Evolutionary conservation across 495 filamentous ascomycete species (phyloP).

Genomic region (Annulohypoxylon maeteangense): DNA sequence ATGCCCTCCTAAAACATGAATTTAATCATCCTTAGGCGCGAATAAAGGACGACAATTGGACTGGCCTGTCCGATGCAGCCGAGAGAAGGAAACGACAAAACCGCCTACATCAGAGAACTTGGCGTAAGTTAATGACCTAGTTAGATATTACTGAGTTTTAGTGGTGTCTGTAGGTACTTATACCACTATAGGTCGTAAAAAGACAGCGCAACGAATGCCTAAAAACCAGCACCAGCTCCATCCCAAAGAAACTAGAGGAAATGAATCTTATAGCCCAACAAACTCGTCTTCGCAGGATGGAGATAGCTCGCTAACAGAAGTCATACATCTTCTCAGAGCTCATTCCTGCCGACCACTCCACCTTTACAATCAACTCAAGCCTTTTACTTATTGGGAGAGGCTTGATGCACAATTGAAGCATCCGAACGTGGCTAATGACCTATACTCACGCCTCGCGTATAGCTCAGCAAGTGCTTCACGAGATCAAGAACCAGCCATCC

Average conservation of each 20-base stretch:
- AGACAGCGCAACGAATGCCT: slow-evolving; percentile 15
- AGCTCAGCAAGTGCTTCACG: neutral
- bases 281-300: neutral
- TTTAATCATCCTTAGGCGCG: slow-evolving; percentile 33
- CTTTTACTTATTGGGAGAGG: slow-evolving; percentile 26
- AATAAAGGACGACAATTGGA: slow-evolving; percentile 46
- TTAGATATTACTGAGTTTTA: neutral
- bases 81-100: slow-evolving; percentile 45
- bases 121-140: slow-evolving; percentile 36
- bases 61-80: slow-evolving; percentile 34
- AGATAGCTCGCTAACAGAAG: neutral
- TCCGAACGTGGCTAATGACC: neutral
- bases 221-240: neutral
- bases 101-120: slow-evolving; percentile 47
- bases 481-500: slow-evolving; percentile 7
- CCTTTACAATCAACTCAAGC: slow-evolving; percentile 6
- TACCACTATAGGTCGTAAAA: slow-evolving; percentile 31
- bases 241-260: neutral
- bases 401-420: slow-evolving; percentile 2
- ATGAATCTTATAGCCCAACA: neutral
- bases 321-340: slow-evolving; percentile 10
- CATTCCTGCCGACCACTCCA: neutral
- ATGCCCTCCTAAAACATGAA: neutral
- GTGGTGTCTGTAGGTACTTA: neutral
- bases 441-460: neutral